Evolutionary conservation across 148 eudicot genomes (phyloP), one percentile per base, ranked within the genome.

Genomic region (Vaccinium darrowii): DNA sequence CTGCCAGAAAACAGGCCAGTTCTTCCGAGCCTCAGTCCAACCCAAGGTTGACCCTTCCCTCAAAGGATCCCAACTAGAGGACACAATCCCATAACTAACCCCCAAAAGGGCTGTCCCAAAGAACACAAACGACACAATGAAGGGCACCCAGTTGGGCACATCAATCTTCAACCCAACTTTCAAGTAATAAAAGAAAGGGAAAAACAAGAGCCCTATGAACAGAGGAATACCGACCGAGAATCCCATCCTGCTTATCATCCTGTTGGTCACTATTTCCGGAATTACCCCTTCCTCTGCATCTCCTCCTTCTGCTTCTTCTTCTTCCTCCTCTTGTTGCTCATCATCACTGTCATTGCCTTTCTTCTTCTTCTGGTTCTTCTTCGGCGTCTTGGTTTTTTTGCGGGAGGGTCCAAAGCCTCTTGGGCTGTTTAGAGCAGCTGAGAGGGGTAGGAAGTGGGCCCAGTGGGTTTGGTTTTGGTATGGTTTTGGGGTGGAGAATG

Each of bases 41-140:
- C 99, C 99, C 89, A 91, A 86, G 10, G 91, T 67, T 47, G 99
- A 97, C n/a, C 99, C 99, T 86, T 97, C 98, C 88, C 99, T 95
- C 87, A 93, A 47, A 11, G 99, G 99, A 81, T 97, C 99, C 99
- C 99, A 97, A 84, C 99, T 97, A 23, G 98, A 86, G 43, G 99
- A 95, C 84, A 97, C 99, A 85, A 97, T 97, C 87, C 98, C 99
- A 89, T 97, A 97, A 86, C 95, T 97, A 6, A 97, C 92, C 80
- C 99, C 99, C 82, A 91, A 74, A 43, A 96, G 94, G 47, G 99
- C 98, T 15, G 94, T 86, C 80, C 99, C 99, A 85, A 95, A 96
- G 90, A 96, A 96, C 87, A 92, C 10, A 57, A 94, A 96, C 1
- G 99, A 96, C 84, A 95, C 98, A 33, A 95, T 92, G 83, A 94